phyloP scores from a whole-genome alignment of 768 basidiomycete genomes.

The Dacryopinax primogenitus region DNA sequence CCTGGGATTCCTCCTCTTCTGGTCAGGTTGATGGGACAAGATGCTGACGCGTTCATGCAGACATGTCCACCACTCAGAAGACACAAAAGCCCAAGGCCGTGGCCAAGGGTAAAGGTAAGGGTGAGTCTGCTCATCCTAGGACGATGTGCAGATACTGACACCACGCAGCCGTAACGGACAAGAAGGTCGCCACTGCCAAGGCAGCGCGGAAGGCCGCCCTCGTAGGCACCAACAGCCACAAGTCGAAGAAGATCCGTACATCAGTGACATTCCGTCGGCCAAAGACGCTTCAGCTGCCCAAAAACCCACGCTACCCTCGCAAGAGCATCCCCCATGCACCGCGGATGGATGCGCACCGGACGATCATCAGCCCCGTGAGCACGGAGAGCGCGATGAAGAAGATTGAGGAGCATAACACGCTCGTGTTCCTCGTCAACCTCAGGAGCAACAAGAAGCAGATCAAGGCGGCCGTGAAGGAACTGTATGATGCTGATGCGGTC shows the following conservation, averaged over 20 bases:
- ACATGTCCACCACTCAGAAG: constrained; percentile 8
- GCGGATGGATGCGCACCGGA: constrained; percentile 93
- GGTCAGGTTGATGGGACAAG: not conserved
- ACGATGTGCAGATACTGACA: too few relatives aligned
- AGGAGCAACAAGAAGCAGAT: constrained; percentile 97
- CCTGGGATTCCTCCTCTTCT: not conserved
- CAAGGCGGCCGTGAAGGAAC: constrained; percentile 98
- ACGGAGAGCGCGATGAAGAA: constrained; percentile 99
- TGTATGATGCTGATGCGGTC: constrained; percentile 91
- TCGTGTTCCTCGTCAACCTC: constrained; percentile 95
- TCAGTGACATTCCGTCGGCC: constrained; percentile 92
- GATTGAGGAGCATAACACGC: constrained; percentile 99
- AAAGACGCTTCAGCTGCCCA: constrained; percentile 42
- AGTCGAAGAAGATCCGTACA: constrained; percentile 65
- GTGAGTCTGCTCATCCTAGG: not conserved
- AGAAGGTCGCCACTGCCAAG: constrained; percentile 55
- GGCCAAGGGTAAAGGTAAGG: not conserved
- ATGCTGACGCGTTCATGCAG: not conserved
- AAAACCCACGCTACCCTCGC: constrained; percentile 87
- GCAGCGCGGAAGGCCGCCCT: constrained; percentile 93
- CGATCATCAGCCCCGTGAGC: constrained; percentile 82
- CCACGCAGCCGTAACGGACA: not conserved
- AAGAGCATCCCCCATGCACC: constrained; percentile 86
- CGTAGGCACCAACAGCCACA: constrained; percentile 66
- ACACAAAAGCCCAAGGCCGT: constrained; percentile 4